These are phyloP conservation scores for Cyclanthera cordifolia DNA, from an alignment of 306 rosid species.

Conservation along the genomic window DNA sequence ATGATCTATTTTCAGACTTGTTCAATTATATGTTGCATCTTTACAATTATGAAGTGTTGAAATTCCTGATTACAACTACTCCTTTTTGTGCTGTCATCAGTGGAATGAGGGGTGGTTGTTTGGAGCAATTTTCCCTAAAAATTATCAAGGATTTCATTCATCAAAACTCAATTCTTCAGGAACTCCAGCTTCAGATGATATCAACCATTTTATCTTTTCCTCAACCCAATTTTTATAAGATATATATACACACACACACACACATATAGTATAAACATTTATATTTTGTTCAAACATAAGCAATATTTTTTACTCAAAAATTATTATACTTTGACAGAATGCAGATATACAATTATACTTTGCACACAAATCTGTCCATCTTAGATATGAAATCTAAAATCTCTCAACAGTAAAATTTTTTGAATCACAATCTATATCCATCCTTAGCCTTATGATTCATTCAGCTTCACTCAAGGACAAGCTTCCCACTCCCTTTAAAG, in stretches of 20 bases:
- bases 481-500: background rate
- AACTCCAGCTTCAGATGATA: background rate
- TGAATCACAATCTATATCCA: conserved; percentile 1
- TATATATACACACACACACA: too few relatives aligned
- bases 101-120: too few relatives aligned
- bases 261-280: too few relatives aligned
- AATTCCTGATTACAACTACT: too few relatives aligned
- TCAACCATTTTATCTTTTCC: background rate
- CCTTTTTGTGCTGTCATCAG: too few relatives aligned
- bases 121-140: too few relatives aligned
- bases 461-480: conserved; percentile 4
- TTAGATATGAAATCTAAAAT: background rate
- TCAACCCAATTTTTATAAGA: background rate
- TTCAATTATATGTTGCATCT: too few relatives aligned
- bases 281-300: too few relatives aligned
- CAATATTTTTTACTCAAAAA: too few relatives aligned
- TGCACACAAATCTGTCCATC: background rate
- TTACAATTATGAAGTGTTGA: too few relatives aligned
- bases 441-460: background rate
- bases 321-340: background rate
- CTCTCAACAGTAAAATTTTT: background rate
- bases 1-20: too few relatives aligned
- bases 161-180: too few relatives aligned
- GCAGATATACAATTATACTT: background rate
- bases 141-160: background rate